Evolutionary conservation across 805 yeast genomes (phyloP).

Genomic region (Kluyveromyces starmeri): DNA sequence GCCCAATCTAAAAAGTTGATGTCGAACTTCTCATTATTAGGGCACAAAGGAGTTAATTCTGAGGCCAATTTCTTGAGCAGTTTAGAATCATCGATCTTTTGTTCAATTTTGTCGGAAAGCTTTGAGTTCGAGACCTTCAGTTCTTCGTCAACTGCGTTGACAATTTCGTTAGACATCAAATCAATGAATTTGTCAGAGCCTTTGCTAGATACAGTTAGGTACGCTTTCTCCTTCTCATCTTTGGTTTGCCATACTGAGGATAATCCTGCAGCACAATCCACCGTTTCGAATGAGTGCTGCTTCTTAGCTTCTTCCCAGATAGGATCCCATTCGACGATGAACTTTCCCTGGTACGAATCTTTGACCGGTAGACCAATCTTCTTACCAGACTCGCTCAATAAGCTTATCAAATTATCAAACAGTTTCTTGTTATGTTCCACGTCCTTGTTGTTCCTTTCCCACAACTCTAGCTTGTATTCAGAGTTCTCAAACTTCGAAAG

Average conservation of each 20-base stretch:
- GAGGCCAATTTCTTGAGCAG: conserved; percentile 52
- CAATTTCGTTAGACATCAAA: conserved; percentile 79
- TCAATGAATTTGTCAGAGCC: conserved; percentile 74
- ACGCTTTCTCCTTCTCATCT: conserved; percentile 67
- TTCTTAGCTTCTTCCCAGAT: conserved; percentile 32
- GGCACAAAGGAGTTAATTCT: conserved; percentile 29
- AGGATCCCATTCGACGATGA: conserved; percentile 70
- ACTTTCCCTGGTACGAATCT: conserved; percentile 76
- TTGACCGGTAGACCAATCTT: conserved; percentile 62
- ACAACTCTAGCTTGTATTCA: conserved; percentile 40
- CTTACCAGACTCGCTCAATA: conserved; percentile 37
- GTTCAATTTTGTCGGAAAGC: conserved; percentile 68
- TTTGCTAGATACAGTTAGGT: conserved; percentile 61
- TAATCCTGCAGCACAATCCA: conserved; percentile 46
- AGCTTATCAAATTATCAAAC: conserved; percentile 46
- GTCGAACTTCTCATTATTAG: conserved; percentile 58
- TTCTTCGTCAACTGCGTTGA: conserved; percentile 80
- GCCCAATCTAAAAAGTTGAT: conserved; percentile 82
- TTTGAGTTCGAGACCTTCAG: conserved; percentile 61
- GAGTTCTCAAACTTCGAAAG: conserved; percentile 37
- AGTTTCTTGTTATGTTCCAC: conserved; percentile 60
- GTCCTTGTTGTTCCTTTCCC: conserved; percentile 72
- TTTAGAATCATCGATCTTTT: conserved; percentile 69
- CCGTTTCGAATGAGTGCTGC: conserved; percentile 31
- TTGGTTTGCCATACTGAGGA: conserved; percentile 61